Base-by-base conservation (phyloP, 2,329 filamentous ascomycete genomes). In the Ophiostoma angusticollis region DNA sequence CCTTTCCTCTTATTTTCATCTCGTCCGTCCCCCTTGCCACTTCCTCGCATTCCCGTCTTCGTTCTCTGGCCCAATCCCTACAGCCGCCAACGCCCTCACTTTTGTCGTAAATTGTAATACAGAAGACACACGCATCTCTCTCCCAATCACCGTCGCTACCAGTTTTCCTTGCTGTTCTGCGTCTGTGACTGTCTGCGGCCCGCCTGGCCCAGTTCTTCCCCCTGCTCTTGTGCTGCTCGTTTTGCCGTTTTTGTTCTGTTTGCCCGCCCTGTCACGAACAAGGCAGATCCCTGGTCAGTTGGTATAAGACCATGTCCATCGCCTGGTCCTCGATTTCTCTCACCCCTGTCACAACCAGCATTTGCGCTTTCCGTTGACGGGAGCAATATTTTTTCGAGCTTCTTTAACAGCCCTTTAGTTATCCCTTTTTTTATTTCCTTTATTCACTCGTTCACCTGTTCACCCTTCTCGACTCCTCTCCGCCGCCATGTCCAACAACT, bases 401-500 rank as follows among this genome's bases (percentile, higher is more conserved):
- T 23, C 17, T 24, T 6, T 21, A 28, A 30, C 11, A 17, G 11
- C 6, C 12, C n/a, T n/a, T n/a, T 16, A 18, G 16, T 12, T 37
- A 24, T 31, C 35, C 9, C 30, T 13, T 25, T 8, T 18, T 31
- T 19, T 17, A 32, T 16, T 39, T 21, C 22, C 29, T 16, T 16
- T 18, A 31, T 37, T n/a, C 4, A 17, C 3, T 27, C 6, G 33
- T 14, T 34, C 19, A 2, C 7, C 11, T 17, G 9, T 14, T 12
- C 30, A 13, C 23, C 5, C 11, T 11, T 19, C 8, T 23, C 9
- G 17, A 22, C n/a, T 35, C 13, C 12, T 24, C n/a, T 22, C 27
- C 9, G 25, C 28, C 30, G 6, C 30, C 29, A 52, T 51, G 45
- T 43, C 48, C 6, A 43, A 46, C 17, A 40, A 48, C 13, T 35